Evolutionary conservation across 805 yeast species (phyloP), one percentile per base, ranked within the genome.

Genomic region (Isabelozyma pseudorhagii): DNA sequence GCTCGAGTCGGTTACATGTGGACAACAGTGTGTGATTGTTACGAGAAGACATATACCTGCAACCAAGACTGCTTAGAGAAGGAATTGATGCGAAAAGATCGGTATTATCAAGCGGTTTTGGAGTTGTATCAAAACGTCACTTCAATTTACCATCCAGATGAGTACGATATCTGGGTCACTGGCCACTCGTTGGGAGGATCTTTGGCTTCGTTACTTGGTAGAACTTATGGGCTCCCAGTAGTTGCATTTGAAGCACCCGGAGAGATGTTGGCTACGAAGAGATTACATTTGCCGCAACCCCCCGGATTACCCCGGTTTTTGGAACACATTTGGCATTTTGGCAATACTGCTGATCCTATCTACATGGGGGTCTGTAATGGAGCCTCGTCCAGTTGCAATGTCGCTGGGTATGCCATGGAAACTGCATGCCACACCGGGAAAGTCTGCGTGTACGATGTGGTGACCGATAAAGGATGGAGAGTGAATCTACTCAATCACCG

Each of bases 131-230:
- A 84, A 48, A 84, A 88, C 53, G 96, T 91, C 9, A 74, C 83
- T 0, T 52, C 58, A 3, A 51, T 83, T 47, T 91, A 91, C 62
- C 93, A 97, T 1, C 77, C 77, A 0, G 67, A 63, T 10, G 63
- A 76, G 18, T 77, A 89, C 1, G 78, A 82, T 17, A 81, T 94
- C 21, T 94, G 98, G 97, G 76, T 88, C 8, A 87, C 96, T 0
- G 99, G 99, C 2, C 99, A 94, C 64, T 92, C 98, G 0, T 72
- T 94, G 31, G 99, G 98, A 1, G 99, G 97, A 0, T 82, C 97
- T 0, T 70, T 94, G 40, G 84, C 94, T 3, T 76, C 89, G 15
- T 71, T 94, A 46, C 64, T 93, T 43, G 98, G 96, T 0, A 77
- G 97, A 49, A 92, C 98, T 0, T 91, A 76, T 69, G 97, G 97